phyloP scores from a whole-genome alignment of 1,139 yeast genomes.

The Sugiyamaella paludigena region DNA sequence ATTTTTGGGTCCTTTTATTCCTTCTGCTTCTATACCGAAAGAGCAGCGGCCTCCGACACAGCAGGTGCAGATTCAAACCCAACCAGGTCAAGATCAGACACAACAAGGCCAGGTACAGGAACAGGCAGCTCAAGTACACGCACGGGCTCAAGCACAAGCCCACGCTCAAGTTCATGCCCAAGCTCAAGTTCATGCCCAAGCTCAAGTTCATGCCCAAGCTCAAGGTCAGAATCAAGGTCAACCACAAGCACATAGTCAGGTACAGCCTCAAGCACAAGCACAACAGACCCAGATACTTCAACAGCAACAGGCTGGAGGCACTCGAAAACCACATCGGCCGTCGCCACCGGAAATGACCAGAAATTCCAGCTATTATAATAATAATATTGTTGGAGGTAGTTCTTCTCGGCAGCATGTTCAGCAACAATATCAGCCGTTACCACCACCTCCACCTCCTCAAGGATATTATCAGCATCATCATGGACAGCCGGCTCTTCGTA shows the following conservation, averaged over 20 bases:
- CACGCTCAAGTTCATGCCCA: not conserved
- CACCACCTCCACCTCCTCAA: not conserved
- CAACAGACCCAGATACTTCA: constrained; percentile 4
- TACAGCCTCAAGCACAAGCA: not conserved
- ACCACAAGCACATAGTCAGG: not conserved
- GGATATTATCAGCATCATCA: constrained; percentile 9
- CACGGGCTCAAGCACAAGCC: not conserved
- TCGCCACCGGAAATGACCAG: no score
- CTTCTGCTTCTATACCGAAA: constrained; percentile 21
- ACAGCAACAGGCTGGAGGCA: constrained; percentile 2
- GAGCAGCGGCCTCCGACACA: constrained; percentile 5
- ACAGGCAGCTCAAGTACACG: constrained; percentile 9
- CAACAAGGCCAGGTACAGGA: constrained; percentile 4
- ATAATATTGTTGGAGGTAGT: constrained; percentile 7
- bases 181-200: constrained; percentile 4
- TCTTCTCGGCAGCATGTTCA: constrained; percentile 10
- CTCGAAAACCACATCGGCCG: no score
- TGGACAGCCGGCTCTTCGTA: constrained; percentile 21
- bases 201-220: no score
- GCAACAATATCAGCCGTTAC: constrained; percentile 14
- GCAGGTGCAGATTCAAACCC: not conserved
- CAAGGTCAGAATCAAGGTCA: no score
- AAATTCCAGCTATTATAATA: not conserved
- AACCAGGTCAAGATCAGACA: constrained; percentile 1
- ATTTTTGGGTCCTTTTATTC: constrained; percentile 39